These are phyloP conservation scores for Chaetomium sp. DNA, from an alignment of 2,329 filamentous ascomycete genomes.

Conservation along the genomic window DNA sequence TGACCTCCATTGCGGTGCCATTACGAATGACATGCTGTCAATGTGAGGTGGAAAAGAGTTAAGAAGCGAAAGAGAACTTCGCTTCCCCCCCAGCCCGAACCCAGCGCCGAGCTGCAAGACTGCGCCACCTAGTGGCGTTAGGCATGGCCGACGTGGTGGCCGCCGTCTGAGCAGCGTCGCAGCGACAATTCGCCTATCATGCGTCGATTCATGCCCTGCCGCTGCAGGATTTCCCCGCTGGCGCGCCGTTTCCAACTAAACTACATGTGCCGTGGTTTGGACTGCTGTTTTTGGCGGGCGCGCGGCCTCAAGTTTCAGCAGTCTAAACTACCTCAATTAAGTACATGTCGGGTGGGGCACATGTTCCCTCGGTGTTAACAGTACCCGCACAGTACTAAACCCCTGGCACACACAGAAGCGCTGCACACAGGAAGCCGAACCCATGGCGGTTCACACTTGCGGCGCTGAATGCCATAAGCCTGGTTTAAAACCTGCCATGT, in stretches of 20 bases:
- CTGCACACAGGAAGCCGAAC: constrained; percentile 9
- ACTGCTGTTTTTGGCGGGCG: constrained; percentile 1
- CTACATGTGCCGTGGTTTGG: constrained; percentile 1
- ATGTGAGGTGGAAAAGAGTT: neutral
- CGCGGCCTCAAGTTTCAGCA: neutral
- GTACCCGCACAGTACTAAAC: constrained; percentile 2
- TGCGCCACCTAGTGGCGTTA: no score
- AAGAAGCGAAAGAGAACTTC: no score
- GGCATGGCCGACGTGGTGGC: no score
- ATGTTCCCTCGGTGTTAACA: neutral
- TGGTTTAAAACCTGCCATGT: constrained; percentile 5
- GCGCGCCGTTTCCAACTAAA: neutral
- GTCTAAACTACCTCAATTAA: neutral
- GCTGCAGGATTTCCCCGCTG: neutral
- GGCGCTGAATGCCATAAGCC: constrained; percentile 8
- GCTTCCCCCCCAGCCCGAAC: no score
- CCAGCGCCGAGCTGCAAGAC: no score
- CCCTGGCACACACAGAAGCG: constrained; percentile 5
- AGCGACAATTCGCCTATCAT: no score
- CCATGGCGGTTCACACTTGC: constrained; percentile 4
- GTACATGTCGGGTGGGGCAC: neutral
- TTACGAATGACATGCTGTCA: neutral
- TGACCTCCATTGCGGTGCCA: neutral
- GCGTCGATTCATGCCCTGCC: no score
- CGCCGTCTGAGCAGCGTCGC: no score